Percentiles rank a stretch among this genome's conserved stretches.
Evolutionary conservation across 2,329 filamentous ascomycete genomes (phyloP).

Genomic region (Colletotrichum sp.): DNA sequence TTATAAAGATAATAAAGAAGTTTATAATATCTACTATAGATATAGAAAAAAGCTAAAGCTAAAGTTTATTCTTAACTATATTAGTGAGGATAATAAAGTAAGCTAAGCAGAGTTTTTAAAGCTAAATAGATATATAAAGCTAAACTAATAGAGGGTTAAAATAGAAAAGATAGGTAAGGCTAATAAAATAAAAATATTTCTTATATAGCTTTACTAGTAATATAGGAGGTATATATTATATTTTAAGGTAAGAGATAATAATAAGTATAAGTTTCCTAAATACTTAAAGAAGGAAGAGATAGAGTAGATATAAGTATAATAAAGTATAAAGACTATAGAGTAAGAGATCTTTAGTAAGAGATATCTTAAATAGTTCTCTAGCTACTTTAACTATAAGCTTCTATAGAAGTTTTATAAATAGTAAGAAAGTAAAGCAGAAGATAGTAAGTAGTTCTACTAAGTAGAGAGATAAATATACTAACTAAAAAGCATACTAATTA

Average conservation of each 20-base stretch:
- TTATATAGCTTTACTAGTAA: too few relatives aligned
- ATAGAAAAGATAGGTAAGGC: too few relatives aligned
- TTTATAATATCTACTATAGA: too few relatives aligned
- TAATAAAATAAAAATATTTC: too few relatives aligned
- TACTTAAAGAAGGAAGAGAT: neutral
- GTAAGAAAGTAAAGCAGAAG: neutral
- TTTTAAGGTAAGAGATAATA: neutral
- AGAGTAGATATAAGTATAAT: neutral
- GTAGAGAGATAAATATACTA: neutral
- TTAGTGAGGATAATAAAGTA: neutral
- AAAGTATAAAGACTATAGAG: neutral
- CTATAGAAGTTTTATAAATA: too few relatives aligned
- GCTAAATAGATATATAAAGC: too few relatives aligned
- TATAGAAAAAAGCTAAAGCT: too few relatives aligned
- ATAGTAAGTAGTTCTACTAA: neutral
- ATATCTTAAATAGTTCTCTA: neutral
- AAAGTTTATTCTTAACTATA: neutral
- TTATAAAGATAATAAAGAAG: too few relatives aligned
- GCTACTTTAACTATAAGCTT: neutral
- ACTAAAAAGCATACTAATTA: neutral
- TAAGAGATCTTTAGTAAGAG: neutral
- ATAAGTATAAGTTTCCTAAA: neutral
- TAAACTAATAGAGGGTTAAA: too few relatives aligned
- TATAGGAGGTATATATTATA: too few relatives aligned
- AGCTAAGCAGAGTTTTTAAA: neutral